Evolutionary conservation across 257 asterid genomes (phyloP), one percentile per base, ranked within the genome.

Genomic region (Leonotis leonurus): DNA sequence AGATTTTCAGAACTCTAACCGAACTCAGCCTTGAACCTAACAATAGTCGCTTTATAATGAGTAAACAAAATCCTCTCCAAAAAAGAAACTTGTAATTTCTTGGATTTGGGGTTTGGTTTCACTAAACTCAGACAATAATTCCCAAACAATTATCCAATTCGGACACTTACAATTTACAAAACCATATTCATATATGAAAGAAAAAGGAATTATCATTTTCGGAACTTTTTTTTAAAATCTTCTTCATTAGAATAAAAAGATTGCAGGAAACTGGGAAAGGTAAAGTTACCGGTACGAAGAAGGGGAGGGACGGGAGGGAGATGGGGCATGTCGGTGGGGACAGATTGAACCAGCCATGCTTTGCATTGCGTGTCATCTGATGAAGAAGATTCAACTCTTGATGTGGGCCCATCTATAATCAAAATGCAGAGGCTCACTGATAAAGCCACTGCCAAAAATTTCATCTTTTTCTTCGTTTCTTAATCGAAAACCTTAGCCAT

Each of bases 311-410:
- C 85, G 35, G 12, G 86, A 65, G 77, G 26, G 55, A 86, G 79
- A 37, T 77, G 78, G 54, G 94, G 95, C 97, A 84, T 86, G 46
- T 86, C 85, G 8, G 89, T 86, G 60, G 97, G 97, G 60, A 89
- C 78, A 27, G 95, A 89, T 53, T 89, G 97, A 37, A 89, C 97
- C 61, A 89, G 52, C 97, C 97, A 89, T 8, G 85, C 94, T 74
- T 81, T 84, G 89, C 97, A 89, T 64, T 73, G 68, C 14, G 26
- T 61, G 32, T 33, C 39, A 33, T 33, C 14, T 2, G 41, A 32
- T 7, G 76, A 68, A 24, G 72, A 63, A 18, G 63, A 75, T 22
- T 61, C 30, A 60, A 51, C 75, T 53, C 24, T 53, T 48, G 20
- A 6, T 4, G 49, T 32, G 51, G 68, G 70, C 11, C 27, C 53